Base-by-base conservation (phyloP, 495 filamentous ascomycete species). In the Poronia punctata region DNA sequence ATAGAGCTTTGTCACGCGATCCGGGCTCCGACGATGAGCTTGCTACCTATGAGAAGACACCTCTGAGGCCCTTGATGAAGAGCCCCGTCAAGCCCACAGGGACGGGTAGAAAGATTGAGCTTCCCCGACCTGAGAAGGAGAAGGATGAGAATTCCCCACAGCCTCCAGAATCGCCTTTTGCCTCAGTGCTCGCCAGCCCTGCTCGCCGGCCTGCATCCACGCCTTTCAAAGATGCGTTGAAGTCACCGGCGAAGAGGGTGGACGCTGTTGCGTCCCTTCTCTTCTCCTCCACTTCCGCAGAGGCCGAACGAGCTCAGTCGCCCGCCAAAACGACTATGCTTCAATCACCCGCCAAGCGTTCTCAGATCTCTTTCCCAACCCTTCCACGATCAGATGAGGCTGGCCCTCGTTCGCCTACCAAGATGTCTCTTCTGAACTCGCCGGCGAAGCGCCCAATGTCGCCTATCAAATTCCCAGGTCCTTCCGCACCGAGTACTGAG, bases 11-110 rank as follows among this genome's bases (percentile, higher is more conserved):
- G 29, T 61, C 53, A 32, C 58, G 66, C 14, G 61, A 64, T 26
- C 32, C 44, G 14, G 57, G 60, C 12, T 73, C 71, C 4, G 72
- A 77, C 24, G 72, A 76, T 37, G 74, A 78, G 48, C 62, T 76
- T 14, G 70, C 65, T n/a, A 64, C 62, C 7, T 55, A 62, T 14
- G 71, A 74, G 47, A 72, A 74, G 36, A 60, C 64, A 1, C 65
- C 65, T 5, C 58, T 71, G 11, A 62, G 66, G 40, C 60, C 67
- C 3, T 50, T 74, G 41, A 62, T 60, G 59, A 71, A 67, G 56
- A 66, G 62, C 25, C 72, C 74, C 2, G 41, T 71, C 7, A 69
- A 66, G 48, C 53, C 63, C 16, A 50, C 60, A 0, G 48, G 24
- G 38, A 51, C 40, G 23, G 43, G 48, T 14, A 62, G 62, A 36